Percentiles rank a stretch among this genome's conserved stretches.
Conservation (phyloP, 179 eudicot species). For the Camellia oleifera region DNA sequence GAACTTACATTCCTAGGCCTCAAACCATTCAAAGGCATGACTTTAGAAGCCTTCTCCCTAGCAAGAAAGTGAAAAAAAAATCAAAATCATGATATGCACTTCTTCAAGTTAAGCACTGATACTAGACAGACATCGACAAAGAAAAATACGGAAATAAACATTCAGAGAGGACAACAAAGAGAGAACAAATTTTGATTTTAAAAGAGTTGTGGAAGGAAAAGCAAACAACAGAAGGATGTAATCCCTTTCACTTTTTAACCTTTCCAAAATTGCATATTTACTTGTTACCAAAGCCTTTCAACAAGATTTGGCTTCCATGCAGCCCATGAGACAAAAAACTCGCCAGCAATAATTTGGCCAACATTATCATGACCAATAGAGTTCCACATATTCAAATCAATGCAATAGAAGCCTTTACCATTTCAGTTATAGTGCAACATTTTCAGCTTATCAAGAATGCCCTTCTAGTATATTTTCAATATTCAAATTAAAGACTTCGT, state of each 20-base stretch:
- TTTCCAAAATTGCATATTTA: not conserved
- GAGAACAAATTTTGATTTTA: not conserved
- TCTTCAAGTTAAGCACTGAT: not conserved
- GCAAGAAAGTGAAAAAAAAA: slow-evolving; percentile 11
- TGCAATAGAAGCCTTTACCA: not conserved
- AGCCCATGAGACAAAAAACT: not conserved
- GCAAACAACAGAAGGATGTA: not conserved
- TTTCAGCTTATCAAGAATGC: not conserved
- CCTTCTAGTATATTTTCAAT: not conserved
- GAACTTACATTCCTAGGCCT: slow-evolving; percentile 45
- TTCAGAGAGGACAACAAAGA: not conserved
- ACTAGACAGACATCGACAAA: not conserved
- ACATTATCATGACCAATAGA: not conserved
- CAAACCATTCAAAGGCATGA: slow-evolving; percentile 18
- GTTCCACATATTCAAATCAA: not conserved
- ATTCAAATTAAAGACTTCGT: not conserved
- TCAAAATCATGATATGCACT: not conserved
- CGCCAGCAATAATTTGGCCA: not conserved
- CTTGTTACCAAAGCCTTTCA: not conserved
- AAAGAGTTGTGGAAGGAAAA: not conserved
- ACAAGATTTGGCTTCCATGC: not conserved
- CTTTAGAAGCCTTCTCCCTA: slow-evolving; percentile 36
- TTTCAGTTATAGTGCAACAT: not conserved
- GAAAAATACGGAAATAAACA: not conserved
- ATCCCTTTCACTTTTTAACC: not conserved